These are phyloP conservation scores for Fagopyrum tataricum DNA, from an alignment of 148 eudicot species.

Conservation along the genomic window DNA sequence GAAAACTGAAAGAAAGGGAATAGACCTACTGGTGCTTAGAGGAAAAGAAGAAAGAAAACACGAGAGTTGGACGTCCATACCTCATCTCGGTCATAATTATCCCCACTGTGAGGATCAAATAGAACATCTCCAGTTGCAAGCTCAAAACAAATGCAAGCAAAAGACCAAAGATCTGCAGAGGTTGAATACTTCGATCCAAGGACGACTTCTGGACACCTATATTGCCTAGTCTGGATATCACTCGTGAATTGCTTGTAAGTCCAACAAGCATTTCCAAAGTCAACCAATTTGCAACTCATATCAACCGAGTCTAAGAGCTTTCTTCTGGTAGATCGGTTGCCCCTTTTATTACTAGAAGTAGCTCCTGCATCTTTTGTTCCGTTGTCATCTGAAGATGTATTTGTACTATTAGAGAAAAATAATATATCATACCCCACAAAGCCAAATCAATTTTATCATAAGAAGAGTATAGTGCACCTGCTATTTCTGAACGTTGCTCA, in stretches of 20 bases:
- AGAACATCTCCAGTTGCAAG: slow-evolving; percentile 94
- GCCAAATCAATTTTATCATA: slow-evolving; percentile 19
- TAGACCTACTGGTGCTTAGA: not conserved
- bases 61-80: slow-evolving; percentile 25
- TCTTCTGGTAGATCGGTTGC: slow-evolving; percentile 19
- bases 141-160: slow-evolving; percentile 98
- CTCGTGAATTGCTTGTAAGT: slow-evolving; percentile 85
- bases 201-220: slow-evolving; percentile 90
- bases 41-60: not conserved
- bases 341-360: slow-evolving; percentile 19
- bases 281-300: slow-evolving; percentile 80
- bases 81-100: slow-evolving; percentile 89
- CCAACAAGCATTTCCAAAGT: slow-evolving; percentile 98
- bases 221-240: slow-evolving; percentile 94
- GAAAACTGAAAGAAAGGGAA: not conserved
- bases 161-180: slow-evolving; percentile 90
- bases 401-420: slow-evolving; percentile 27
- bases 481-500: slow-evolving; percentile 28
- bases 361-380: slow-evolving; percentile 25
- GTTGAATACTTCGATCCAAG: slow-evolving; percentile 89
- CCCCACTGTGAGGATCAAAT: slow-evolving; percentile 90
- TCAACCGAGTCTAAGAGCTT: slow-evolving; percentile 33
- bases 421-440: slow-evolving; percentile 19
- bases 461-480: slow-evolving; percentile 21
- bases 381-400: slow-evolving; percentile 35